Conservation (phyloP, 192 early-diverging fungal genomes). For the Rhizophagus sp. region DNA sequence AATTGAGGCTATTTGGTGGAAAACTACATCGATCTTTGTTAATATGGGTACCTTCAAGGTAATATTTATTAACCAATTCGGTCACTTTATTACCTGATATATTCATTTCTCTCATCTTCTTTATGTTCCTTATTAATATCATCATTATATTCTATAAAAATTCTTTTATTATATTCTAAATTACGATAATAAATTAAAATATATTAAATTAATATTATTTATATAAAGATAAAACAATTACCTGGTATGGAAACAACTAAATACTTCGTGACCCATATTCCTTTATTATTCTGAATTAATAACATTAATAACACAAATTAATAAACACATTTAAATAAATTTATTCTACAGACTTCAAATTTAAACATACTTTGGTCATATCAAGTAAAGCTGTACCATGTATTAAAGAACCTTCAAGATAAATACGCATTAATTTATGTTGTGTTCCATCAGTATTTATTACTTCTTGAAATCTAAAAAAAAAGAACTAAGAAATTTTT, state of each 20-base stretch:
- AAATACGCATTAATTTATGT: conserved; percentile 56
- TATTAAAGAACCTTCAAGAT: conserved; percentile 51
- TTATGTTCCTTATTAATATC: background rate
- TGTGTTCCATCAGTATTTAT: conserved; percentile 46
- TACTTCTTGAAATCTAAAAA: conserved; percentile 44
- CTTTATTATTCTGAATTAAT: conserved; percentile 5
- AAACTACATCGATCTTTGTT: no score
- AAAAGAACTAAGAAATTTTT: background rate
- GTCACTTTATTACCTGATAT: no score
- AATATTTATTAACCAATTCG: no score
- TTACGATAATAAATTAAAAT: background rate
- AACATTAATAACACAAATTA: background rate
- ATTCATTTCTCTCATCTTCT: no score
- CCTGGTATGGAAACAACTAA: conserved; percentile 1
- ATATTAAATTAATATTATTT: no score
- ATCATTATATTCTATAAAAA: background rate
- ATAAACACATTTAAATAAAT: background rate
- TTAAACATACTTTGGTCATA: conserved; percentile 46
- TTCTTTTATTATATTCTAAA: background rate
- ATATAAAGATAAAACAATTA: background rate
- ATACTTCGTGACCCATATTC: conserved; percentile 1
- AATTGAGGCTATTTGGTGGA: no score
- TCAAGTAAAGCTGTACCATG: conserved; percentile 52
- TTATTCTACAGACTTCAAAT: background rate
- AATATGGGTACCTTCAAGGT: no score